Conservation (phyloP, 2,329 filamentous ascomycete species). For the Cercospora citrullina region DNA sequence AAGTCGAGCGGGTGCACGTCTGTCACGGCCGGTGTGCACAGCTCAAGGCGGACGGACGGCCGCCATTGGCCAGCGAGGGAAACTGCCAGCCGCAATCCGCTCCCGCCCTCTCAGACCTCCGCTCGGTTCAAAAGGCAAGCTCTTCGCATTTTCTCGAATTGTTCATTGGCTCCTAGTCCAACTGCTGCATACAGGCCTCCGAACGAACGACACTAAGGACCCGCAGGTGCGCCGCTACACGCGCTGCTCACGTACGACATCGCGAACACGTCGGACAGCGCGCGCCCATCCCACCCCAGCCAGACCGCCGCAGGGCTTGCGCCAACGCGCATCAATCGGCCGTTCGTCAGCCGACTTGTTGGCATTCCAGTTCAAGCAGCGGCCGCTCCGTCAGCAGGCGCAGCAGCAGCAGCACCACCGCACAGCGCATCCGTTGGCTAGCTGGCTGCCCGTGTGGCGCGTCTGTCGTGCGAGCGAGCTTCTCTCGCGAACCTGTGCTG, state of each 20-base stretch:
- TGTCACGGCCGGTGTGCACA: slow-evolving; percentile 1
- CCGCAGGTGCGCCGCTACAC: slow-evolving; percentile 11
- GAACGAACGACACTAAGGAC: slow-evolving; percentile 8
- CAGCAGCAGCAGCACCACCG: neutral
- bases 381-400: neutral
- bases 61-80: neutral
- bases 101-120: neutral
- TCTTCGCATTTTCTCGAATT: neutral
- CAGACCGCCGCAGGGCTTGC: neutral
- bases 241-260: slow-evolving; percentile 9
- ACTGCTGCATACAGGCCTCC: slow-evolving; percentile 7
- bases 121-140: slow-evolving; percentile 1
- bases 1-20: slow-evolving; percentile 4
- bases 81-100: neutral
- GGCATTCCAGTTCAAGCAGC: neutral
- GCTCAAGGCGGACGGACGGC: neutral
- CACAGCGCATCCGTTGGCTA: slow-evolving; percentile 10
- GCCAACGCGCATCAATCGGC: neutral
- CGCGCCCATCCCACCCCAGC: neutral
- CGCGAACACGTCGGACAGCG: slow-evolving; percentile 7
- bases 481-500: neutral
- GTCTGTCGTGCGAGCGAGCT: neutral
- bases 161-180: slow-evolving; percentile 10
- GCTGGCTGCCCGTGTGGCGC: neutral
- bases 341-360: neutral